These are phyloP conservation scores for Mycena crocata DNA, from an alignment of 768 basidiomycete species.

Conservation along the genomic window DNA sequence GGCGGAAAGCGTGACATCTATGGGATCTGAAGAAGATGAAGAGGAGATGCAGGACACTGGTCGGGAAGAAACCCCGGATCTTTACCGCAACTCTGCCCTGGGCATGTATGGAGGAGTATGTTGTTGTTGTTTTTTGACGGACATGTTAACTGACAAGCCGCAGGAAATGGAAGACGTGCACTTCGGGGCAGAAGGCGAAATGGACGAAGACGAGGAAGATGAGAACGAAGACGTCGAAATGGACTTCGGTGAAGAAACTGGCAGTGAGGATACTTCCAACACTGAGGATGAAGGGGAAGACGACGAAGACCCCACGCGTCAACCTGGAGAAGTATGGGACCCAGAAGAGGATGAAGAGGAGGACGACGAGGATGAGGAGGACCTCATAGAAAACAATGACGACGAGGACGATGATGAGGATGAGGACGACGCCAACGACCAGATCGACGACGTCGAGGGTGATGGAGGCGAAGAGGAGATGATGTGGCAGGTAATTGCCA, in stretches of 20 bases:
- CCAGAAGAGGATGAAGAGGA: constrained; percentile 79
- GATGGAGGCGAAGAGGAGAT: constrained; percentile 63
- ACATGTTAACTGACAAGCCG: background rate
- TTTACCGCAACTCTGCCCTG: constrained; percentile 95
- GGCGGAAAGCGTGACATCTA: constrained; percentile 61
- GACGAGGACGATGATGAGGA: constrained; percentile 53
- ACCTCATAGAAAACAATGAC: constrained; percentile 62
- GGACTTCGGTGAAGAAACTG: constrained; percentile 88
- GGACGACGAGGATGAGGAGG: constrained; percentile 64
- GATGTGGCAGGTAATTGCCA: constrained; percentile 65
- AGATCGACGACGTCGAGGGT: constrained; percentile 43
- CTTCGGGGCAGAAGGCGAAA: constrained; percentile 76
- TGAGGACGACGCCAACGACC: constrained; percentile 63
- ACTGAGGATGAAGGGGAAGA: constrained; percentile 78
- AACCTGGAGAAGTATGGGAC: constrained; percentile 73
- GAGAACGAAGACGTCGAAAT: constrained; percentile 89
- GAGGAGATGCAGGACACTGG: constrained; percentile 66
- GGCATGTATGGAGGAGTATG: constrained; percentile 95
- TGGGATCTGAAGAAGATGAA: constrained; percentile 65
- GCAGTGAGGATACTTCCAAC: constrained; percentile 83
- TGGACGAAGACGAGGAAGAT: constrained; percentile 85
- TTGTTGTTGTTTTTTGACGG: constrained; percentile 5
- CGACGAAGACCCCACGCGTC: constrained; percentile 69
- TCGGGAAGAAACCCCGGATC: constrained; percentile 88
- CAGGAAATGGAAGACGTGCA: constrained; percentile 90